A percentile compares a stretch with the other conserved stretches of the same genome.
phyloP scores from a whole-genome alignment of 2,329 filamentous ascomycete genomes.

The Botrytis porri region DNA sequence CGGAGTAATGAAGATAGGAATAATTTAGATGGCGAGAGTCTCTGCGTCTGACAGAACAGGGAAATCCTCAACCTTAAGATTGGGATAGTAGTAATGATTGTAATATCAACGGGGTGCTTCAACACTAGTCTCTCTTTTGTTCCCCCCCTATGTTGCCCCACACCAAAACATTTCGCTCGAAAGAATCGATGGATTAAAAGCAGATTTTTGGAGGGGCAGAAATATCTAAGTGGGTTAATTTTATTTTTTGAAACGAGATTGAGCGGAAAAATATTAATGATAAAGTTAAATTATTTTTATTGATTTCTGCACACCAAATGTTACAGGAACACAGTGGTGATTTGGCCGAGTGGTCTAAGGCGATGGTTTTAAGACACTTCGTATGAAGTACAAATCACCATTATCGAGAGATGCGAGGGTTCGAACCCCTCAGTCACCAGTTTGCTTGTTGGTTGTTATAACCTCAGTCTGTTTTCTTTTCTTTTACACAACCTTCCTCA shows the following conservation, averaged over 20 bases:
- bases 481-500: too few relatives aligned
- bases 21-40: neutral
- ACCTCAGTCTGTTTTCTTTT: neutral
- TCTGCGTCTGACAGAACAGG: neutral
- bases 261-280: neutral
- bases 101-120: neutral
- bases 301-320: rapidly evolving
- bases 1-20: neutral
- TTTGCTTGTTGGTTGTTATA: neutral
- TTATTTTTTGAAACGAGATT: neutral
- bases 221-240: neutral
- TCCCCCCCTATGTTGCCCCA: neutral
- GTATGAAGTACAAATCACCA: conserved; percentile 27
- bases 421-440: conserved; percentile 36
- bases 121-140: neutral
- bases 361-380: conserved; percentile 34
- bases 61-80: neutral
- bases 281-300: too few relatives aligned
- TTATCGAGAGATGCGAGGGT: conserved; percentile 38
- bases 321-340: neutral
- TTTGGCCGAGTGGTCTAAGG: conserved; percentile 37
- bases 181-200: neutral
- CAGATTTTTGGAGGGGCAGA: neutral
- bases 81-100: neutral
- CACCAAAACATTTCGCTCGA: neutral